Base-by-base conservation (phyloP, 163 green algal genomes). In the Scenedesmus sp. region DNA sequence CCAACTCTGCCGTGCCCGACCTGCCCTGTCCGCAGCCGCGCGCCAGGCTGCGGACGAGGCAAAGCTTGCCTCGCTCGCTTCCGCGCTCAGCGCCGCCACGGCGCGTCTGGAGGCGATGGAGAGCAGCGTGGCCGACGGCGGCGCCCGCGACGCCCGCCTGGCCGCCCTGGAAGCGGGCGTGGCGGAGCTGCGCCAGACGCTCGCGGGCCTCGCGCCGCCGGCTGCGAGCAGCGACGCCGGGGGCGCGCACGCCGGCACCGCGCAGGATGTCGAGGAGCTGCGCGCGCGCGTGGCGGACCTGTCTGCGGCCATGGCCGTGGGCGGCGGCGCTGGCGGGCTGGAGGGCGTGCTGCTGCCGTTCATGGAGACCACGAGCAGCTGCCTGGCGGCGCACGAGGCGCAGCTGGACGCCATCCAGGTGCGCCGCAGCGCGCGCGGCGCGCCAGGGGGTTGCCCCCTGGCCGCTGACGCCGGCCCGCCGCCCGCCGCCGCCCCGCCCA, bases 361-460 rank as follows among this genome's bases (percentile, higher is more conserved):
- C 63, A 81, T 81, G 74, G 74, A 81, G 63, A 66, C 62, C 14
- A 81, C 74, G 50, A 75, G 74, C 63, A 34, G 14, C 36, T 81
- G 74, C 74, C 39, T 81, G 63, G 47, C 65, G 63, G 24, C 34
- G 26, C 63, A 81, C 44, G 74, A 81, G 34, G 24, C 67, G 63
- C 74, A 74, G 50, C 36, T 81, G 20, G 63, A 66, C 20, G 47
- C 22, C 1, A 57, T 81, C 24, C 71, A 80, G 71, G 71, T 80
- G 31, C 14, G 33, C 3, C 7, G 39, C 39, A 47, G 39, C 39
- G 39, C 17, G 48, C 17, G 15, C 17, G 18, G 48, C 15, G 48
- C 48, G 48, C 18, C 15, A 24, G 48, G 18, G 48, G 48, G 15
- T 24, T 18, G 18, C 48, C 48, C 15, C 18, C 48, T 57, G 17